Evolutionary conservation across 2,329 filamentous ascomycete genomes (phyloP).

Genomic region (Cryphonectria carpinicola): DNA sequence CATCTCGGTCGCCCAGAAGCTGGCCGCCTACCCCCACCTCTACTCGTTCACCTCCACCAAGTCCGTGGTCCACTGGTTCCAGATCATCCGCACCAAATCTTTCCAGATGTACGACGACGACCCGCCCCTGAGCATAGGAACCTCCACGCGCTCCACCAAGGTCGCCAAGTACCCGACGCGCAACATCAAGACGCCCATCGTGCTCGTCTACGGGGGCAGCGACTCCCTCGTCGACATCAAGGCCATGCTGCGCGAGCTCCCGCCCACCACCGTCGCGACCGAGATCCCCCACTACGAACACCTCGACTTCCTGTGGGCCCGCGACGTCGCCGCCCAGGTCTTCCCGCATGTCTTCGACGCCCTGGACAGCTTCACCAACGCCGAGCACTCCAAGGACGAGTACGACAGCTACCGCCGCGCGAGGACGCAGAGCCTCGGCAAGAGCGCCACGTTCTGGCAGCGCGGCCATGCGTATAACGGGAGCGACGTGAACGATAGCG

Average conservation of each 20-base stretch:
- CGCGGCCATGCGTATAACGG: slow-evolving; percentile 32
- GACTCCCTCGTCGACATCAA: slow-evolving; percentile 94
- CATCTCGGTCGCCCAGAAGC: slow-evolving; percentile 84
- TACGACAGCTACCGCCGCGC: slow-evolving; percentile 61
- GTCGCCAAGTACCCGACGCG: slow-evolving; percentile 94
- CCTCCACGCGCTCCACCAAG: slow-evolving; percentile 87
- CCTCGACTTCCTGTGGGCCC: slow-evolving; percentile 93
- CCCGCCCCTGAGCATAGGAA: slow-evolving; percentile 65
- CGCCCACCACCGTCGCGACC: slow-evolving; percentile 80
- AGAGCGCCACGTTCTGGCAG: slow-evolving; percentile 38
- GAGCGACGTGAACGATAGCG: slow-evolving; percentile 36
- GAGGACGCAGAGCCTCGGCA: slow-evolving; percentile 53
- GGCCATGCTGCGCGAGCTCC: slow-evolving; percentile 88
- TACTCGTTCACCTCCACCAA: slow-evolving; percentile 98
- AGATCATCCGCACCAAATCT: slow-evolving; percentile 93
- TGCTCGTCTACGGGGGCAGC: slow-evolving; percentile 89
- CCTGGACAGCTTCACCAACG: slow-evolving; percentile 69
- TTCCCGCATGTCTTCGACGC: slow-evolving; percentile 93
- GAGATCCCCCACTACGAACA: slow-evolving; percentile 95
- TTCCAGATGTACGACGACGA: slow-evolving; percentile 99
- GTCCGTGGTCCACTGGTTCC: slow-evolving; percentile 98
- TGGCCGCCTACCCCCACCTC: slow-evolving; percentile 92
- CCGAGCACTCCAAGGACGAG: slow-evolving; percentile 62
- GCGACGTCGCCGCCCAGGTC: slow-evolving; percentile 80
- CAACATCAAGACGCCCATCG: slow-evolving; percentile 95